Evolutionary conservation across 1,284 basidiomycete species (phyloP).

Genomic region (Testicularia cyperi): DNA sequence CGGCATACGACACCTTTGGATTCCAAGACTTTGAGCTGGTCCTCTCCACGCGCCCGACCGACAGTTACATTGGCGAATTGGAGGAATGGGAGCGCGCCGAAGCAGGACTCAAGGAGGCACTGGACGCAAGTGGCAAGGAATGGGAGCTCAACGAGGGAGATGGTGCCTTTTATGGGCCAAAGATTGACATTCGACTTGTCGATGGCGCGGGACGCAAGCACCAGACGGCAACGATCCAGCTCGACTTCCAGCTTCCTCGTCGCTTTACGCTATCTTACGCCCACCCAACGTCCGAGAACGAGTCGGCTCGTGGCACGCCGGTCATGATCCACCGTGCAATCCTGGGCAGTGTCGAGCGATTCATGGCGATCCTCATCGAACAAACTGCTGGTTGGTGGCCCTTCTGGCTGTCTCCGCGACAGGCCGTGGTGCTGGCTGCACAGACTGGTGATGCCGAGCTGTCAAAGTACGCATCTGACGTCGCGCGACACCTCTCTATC

Average conservation of each 20-base stretch:
- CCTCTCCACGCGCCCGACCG: conserved; percentile 52
- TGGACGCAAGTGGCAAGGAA: conserved; percentile 33
- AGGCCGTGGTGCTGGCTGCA: conserved; percentile 50
- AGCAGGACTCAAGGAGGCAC: conserved; percentile 32
- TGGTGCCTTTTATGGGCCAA: conserved; percentile 59
- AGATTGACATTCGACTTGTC: conserved; percentile 57
- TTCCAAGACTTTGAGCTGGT: conserved; percentile 55
- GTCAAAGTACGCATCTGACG: conserved; percentile 19
- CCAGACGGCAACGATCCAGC: conserved; percentile 59
- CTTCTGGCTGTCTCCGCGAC: conserved; percentile 55
- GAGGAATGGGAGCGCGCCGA: conserved; percentile 55
- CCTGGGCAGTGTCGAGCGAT: conserved; percentile 56
- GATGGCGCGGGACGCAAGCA: conserved; percentile 51
- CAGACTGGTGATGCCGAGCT: conserved; percentile 13
- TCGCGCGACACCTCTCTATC: conserved; percentile 28
- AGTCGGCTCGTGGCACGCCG: conserved; percentile 8
- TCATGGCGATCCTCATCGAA: conserved; percentile 58
- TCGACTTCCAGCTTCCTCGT: conserved; percentile 58
- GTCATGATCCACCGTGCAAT: conserved; percentile 60
- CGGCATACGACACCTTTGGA: conserved; percentile 55
- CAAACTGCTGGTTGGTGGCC: conserved; percentile 55
- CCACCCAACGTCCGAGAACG: conserved; percentile 8
- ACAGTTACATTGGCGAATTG: conserved; percentile 39
- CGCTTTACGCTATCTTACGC: conserved; percentile 52
- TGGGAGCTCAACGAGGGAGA: conserved; percentile 56